Evolutionary conservation across 768 basidiomycete genomes (phyloP).

Genomic region (Trametes cubensis): DNA sequence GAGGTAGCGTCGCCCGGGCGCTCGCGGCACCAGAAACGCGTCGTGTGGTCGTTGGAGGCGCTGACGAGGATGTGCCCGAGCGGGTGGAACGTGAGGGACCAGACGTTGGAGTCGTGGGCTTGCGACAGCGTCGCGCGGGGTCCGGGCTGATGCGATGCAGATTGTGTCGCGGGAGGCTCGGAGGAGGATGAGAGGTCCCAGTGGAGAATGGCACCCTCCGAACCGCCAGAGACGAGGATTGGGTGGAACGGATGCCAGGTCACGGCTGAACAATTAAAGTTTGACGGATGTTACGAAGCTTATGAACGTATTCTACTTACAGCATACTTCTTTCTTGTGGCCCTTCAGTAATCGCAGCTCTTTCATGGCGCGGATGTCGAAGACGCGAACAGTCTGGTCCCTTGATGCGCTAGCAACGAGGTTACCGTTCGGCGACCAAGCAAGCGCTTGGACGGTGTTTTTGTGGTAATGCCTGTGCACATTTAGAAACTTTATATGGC

Average conservation of each 20-base stretch:
- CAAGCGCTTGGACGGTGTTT: conserved; percentile 90
- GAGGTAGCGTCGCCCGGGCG: conserved; percentile 81
- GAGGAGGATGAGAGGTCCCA: conserved; percentile 80
- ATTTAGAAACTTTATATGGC: background rate
- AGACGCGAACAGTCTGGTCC: conserved; percentile 93
- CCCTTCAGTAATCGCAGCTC: conserved; percentile 91
- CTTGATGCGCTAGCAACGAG: conserved; percentile 92
- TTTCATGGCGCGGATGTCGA: conserved; percentile 98
- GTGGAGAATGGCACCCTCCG: conserved; percentile 91
- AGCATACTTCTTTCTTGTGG: conserved; percentile 98
- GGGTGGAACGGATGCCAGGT: conserved; percentile 97
- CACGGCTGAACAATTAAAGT: conserved; percentile 55
- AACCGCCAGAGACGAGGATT: conserved; percentile 89
- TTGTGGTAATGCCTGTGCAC: conserved; percentile 86
- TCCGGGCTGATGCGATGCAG: conserved; percentile 37
- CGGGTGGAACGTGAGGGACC: conserved; percentile 94
- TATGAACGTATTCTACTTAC: conserved; percentile 48
- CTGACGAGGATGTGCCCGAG: conserved; percentile 92
- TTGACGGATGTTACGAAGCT: background rate
- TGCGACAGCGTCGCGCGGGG: conserved; percentile 89
- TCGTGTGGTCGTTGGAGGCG: conserved; percentile 98
- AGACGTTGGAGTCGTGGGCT: conserved; percentile 98
- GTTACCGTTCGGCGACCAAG: conserved; percentile 95
- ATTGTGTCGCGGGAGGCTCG: conserved; percentile 45
- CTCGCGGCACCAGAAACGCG: conserved; percentile 97